Evolutionary conservation across 1,284 basidiomycete genomes (phyloP).

Genomic region (Tylopilus sp.): DNA sequence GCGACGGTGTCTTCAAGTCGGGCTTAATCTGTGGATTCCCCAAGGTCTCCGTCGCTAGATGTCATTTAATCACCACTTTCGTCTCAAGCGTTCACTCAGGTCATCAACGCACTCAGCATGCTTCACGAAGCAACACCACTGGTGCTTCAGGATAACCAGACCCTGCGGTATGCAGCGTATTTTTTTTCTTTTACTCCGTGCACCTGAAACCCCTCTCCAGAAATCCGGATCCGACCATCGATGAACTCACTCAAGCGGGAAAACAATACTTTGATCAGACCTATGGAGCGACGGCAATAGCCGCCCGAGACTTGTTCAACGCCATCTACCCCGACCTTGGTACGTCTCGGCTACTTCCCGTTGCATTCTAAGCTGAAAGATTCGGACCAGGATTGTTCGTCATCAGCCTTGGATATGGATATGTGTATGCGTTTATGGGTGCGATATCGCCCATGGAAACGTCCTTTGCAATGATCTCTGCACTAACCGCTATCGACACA

Average conservation of each 20-base stretch:
- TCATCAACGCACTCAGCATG: slow-evolving; percentile 44
- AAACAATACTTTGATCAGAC: slow-evolving; percentile 41
- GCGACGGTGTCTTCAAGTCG: slow-evolving; percentile 56
- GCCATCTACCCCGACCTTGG: slow-evolving; percentile 58
- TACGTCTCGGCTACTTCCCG: slow-evolving; percentile 19
- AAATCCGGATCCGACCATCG: slow-evolving; percentile 36
- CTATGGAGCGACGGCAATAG: slow-evolving; percentile 49
- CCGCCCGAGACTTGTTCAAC: slow-evolving; percentile 41
- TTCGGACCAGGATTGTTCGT: slow-evolving; percentile 17
- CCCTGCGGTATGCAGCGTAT: slow-evolving; percentile 33
- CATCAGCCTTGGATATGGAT: slow-evolving; percentile 31
- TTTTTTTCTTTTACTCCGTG: too few species aligned
- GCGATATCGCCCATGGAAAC: slow-evolving; percentile 30
- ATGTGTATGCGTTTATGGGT: slow-evolving; percentile 25
- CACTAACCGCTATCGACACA: slow-evolving; percentile 35
- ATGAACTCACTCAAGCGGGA: slow-evolving; percentile 43
- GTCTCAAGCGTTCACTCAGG: slow-evolving; percentile 24
- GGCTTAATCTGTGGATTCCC: slow-evolving; percentile 53
- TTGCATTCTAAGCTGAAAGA: background rate
- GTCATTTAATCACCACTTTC: too few species aligned
- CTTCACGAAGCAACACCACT: slow-evolving; percentile 43
- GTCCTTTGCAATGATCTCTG: slow-evolving; percentile 35
- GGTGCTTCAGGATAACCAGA: slow-evolving; percentile 37
- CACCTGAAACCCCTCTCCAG: too few species aligned
- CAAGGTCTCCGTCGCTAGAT: slow-evolving; percentile 34